These are phyloP conservation scores for Pleoardoris graminearum DNA, from an alignment of 2,329 filamentous ascomycete species.

Conservation along the genomic window DNA sequence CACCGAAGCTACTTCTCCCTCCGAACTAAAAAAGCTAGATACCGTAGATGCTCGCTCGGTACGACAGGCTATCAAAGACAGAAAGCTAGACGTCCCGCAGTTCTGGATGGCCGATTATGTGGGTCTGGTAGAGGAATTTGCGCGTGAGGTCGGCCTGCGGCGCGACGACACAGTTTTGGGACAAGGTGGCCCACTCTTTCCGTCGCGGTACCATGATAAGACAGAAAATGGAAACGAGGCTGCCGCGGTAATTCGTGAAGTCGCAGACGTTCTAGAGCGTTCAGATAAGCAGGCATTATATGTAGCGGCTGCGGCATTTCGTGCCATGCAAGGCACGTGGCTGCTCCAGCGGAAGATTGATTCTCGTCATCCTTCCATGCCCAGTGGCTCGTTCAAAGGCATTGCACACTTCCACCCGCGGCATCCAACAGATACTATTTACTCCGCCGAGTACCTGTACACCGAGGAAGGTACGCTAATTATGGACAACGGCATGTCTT, in stretches of 20 bases:
- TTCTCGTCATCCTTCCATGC: slow-evolving; percentile 60
- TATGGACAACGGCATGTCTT: slow-evolving; percentile 59
- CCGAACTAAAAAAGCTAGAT: slow-evolving; percentile 50
- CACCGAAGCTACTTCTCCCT: slow-evolving; percentile 28
- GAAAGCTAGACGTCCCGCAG: slow-evolving; percentile 58
- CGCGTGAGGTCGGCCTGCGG: slow-evolving; percentile 59
- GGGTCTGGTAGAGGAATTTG: slow-evolving; percentile 73
- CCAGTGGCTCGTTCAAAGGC: slow-evolving; percentile 67
- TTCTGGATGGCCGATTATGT: slow-evolving; percentile 85
- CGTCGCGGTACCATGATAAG: slow-evolving; percentile 36
- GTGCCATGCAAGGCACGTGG: slow-evolving; percentile 73
- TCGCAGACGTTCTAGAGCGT: slow-evolving; percentile 45
- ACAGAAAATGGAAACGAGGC: slow-evolving; percentile 46
- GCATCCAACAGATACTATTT: slow-evolving; percentile 53
- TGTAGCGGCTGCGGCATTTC: slow-evolving; percentile 68
- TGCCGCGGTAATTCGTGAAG: slow-evolving; percentile 52
- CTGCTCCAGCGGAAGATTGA: slow-evolving; percentile 61
- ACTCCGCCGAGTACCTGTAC: slow-evolving; percentile 64
- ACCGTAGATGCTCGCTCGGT: slow-evolving; percentile 43
- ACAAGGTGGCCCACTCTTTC: slow-evolving; percentile 55
- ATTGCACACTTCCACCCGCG: slow-evolving; percentile 68
- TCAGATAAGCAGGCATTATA: slow-evolving; percentile 55
- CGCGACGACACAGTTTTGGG: slow-evolving; percentile 46
- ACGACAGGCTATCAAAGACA: slow-evolving; percentile 47
- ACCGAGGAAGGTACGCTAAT: slow-evolving; percentile 68